Percentiles rank a stretch among this genome's conserved stretches.
Conservation (phyloP, 2,329 filamentous ascomycete genomes). For the Sordariomycetes sp. region DNA sequence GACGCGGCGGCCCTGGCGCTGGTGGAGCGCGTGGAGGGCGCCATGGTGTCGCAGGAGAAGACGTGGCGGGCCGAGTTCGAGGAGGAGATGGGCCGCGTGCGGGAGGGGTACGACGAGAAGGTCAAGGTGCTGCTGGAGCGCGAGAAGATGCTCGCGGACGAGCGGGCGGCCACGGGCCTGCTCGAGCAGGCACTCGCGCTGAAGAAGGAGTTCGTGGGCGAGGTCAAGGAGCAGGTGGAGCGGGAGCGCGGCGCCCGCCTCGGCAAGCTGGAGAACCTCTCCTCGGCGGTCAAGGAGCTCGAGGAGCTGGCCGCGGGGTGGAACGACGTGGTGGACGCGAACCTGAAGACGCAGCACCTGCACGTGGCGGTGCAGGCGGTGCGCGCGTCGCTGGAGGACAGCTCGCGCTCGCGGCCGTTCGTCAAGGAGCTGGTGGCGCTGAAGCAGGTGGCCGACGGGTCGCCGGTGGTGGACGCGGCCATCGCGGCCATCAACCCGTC, state of each 20-base stretch:
- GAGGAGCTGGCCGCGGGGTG: conserved; percentile 81
- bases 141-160: conserved; percentile 69
- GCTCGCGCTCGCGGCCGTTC: conserved; percentile 70
- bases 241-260: conserved; percentile 78
- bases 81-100: conserved; percentile 71
- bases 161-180: conserved; percentile 74
- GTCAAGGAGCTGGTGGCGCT: conserved; percentile 86
- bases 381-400: conserved; percentile 68
- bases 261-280: conserved; percentile 74
- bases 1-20: conserved; percentile 80
- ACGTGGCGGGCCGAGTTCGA: conserved; percentile 83
- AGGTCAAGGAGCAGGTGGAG: conserved; percentile 76
- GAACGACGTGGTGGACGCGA: conserved; percentile 83
- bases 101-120: conserved; percentile 68
- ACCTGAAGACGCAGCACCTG: conserved; percentile 89
- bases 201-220: conserved; percentile 71
- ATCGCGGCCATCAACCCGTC: conserved; percentile 93
- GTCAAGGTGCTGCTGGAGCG: conserved; percentile 70
- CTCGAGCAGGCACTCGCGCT: conserved; percentile 83
- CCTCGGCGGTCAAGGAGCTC: conserved; percentile 66
- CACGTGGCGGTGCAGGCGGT: conserved; percentile 94
- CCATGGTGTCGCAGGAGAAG: conserved; percentile 70
- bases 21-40: conserved; percentile 74
- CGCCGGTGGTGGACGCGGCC: conserved; percentile 81
- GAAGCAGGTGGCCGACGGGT: conserved; percentile 79